These are phyloP conservation scores for Mycosphaerelloides madeirae DNA, from an alignment of 2,329 filamentous ascomycete species.

Conservation along the genomic window DNA sequence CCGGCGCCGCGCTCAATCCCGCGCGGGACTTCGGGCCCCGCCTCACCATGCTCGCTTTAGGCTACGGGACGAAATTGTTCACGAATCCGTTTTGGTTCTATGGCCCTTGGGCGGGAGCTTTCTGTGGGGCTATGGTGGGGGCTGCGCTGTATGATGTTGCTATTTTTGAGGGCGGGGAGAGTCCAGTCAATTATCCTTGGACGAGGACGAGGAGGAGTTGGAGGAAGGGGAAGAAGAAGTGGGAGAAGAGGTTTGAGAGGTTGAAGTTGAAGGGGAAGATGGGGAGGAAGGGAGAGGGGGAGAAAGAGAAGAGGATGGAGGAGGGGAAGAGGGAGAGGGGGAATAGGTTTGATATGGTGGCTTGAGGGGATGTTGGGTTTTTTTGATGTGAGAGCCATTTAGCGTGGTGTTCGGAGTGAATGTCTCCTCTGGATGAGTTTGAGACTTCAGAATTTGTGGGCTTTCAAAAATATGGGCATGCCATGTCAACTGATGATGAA, in stretches of 20 bases:
- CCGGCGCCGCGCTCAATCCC: conserved; percentile 47
- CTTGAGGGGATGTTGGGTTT: no score
- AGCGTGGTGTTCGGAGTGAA: no score
- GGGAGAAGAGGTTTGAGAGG: conserved; percentile 17
- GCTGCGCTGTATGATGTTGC: conserved; percentile 46
- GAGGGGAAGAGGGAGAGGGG: not conserved
- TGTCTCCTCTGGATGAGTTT: no score
- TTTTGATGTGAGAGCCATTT: no score
- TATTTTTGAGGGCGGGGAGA: conserved; percentile 48
- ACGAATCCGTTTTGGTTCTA: conserved; percentile 45
- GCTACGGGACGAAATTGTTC: conserved; percentile 39
- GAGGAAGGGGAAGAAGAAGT: conserved; percentile 25
- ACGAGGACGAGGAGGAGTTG: conserved; percentile 23
- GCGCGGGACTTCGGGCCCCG: conserved; percentile 49
- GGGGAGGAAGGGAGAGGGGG: not conserved
- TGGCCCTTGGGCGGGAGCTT: conserved; percentile 40
- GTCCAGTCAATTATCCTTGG: conserved; percentile 48
- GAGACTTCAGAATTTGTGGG: no score
- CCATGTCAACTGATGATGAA: no score
- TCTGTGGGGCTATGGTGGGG: conserved; percentile 41
- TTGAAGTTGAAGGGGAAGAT: conserved; percentile 9
- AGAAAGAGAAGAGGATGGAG: not conserved
- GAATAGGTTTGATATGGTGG: no score
- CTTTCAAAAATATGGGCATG: no score
- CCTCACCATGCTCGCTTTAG: conserved; percentile 42